Evolutionary conservation across 768 basidiomycete genomes (phyloP), one percentile per base, ranked within the genome.

Genomic region (Artomyces pyxidatus): DNA sequence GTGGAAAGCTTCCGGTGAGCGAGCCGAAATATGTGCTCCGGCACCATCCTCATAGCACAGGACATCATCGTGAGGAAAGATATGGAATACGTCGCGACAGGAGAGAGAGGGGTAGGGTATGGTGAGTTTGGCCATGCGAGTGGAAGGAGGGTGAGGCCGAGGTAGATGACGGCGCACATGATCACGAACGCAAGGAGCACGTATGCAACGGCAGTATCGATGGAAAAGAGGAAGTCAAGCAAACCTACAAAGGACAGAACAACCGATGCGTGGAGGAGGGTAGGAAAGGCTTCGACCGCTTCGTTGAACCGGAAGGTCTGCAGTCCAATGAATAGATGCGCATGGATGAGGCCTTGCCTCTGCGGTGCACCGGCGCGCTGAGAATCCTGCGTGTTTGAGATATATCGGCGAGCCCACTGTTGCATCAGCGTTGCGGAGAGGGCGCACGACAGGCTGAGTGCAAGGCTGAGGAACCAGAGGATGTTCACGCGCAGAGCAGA

Each of bases 241-340:
- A 57, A 40, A 3, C 56, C 56, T 16, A 37, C 39, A 40, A 57
- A 35, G 56, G 55, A 55, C 2, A 55, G 47, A 47, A 55, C 42
- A 14, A 55, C 43, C 0, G 54, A 48, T 12, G 47, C 22, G 29
- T 52, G 50, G 25, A 52, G 49, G 10, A 57, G 29, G 6, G 47
- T 14, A 9, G 54, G 56, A 9, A 57, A 38, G 23, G 42, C 41
- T 6, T 44, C 29, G 4, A 54, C 32, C 4, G 45, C 40, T 16
- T 35, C 27, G 12, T 41, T 30, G 32, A 54, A 42, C 5, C 47
- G 44, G 28, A 51, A 54, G n/a, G 21, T 46, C 32, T 46, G 39
- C 21, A 54, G 42, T 4, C 53, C 53, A 9, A 37, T 38, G 29
- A 43, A 50, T 29, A 47, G 26, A n/a, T 37, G 51, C 0, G 53